Conservation (phyloP, 2,329 filamentous ascomycete genomes). For the Amesomyces nigricolor region DNA sequence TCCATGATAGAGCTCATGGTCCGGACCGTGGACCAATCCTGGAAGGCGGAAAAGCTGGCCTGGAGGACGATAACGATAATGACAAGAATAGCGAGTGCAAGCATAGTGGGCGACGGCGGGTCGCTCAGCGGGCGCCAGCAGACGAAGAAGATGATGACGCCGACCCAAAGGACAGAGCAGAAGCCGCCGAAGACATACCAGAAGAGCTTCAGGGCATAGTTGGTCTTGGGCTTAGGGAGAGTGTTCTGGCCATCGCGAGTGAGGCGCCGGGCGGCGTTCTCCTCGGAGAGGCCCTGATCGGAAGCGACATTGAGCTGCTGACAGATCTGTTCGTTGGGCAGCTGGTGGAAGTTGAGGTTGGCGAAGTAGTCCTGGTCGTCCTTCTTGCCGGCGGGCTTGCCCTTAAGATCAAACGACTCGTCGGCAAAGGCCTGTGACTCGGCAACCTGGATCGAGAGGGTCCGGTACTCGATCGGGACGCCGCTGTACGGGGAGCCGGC, state of each 20-base stretch:
- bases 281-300: not conserved
- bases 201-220: constrained; percentile 37
- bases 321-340: constrained; percentile 9
- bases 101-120: constrained; percentile 39
- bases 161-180: constrained; percentile 43
- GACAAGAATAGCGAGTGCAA: constrained; percentile 42
- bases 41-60: constrained; percentile 42
- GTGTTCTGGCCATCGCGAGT: constrained; percentile 39
- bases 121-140: constrained; percentile 43
- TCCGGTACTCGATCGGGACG: constrained; percentile 8
- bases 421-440: constrained; percentile 2
- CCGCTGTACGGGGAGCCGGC: not conserved
- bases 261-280: not conserved
- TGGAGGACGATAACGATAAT: constrained; percentile 44
- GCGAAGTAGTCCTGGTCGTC: constrained; percentile 8
- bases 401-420: not conserved
- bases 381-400: not conserved
- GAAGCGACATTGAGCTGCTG: constrained; percentile 5
- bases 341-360: constrained; percentile 8
- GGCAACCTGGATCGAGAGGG: constrained; percentile 6
- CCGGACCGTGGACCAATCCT: constrained; percentile 43
- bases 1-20: constrained; percentile 45
- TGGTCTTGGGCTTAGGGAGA: constrained; percentile 36
- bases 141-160: constrained; percentile 43
- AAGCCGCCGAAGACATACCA: constrained; percentile 44